A percentile compares a stretch with the other conserved stretches of the same genome.
phyloP scores from a whole-genome alignment of 768 basidiomycete species.

The Boletus subparvulus region DNA sequence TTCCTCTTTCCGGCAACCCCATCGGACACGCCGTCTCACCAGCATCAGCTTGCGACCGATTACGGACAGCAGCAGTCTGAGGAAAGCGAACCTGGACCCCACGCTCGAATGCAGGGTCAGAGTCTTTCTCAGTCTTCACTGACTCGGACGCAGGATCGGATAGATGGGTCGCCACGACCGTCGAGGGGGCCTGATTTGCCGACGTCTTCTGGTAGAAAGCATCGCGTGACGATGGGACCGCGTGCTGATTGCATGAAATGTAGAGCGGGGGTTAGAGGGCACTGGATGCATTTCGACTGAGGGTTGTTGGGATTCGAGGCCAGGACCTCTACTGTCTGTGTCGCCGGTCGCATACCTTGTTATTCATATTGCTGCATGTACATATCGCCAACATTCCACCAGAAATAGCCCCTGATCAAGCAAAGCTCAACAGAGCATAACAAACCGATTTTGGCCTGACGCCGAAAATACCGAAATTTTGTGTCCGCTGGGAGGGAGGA shows the following conservation, averaged over 20 bases:
- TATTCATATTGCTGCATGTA: constrained; percentile 6
- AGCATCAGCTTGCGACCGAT: constrained; percentile 10
- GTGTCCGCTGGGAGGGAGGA: not conserved
- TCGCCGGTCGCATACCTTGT: constrained; percentile 1
- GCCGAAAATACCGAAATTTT: constrained; percentile 9
- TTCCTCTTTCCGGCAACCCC: constrained; percentile 29
- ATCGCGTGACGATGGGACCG: constrained; percentile 69
- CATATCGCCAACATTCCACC: not conserved
- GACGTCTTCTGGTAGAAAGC: constrained; percentile 33
- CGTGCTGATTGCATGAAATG: constrained; percentile 69
- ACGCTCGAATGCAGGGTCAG: constrained; percentile 4
- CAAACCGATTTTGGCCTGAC: constrained; percentile 16
- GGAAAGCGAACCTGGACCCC: not conserved
- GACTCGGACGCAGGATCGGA: constrained; percentile 13
- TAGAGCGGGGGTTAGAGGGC: constrained; percentile 62
- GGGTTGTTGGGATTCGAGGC: not conserved
- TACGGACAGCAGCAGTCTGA: constrained; percentile 3
- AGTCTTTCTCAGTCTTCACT: not conserved
- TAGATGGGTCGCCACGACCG: constrained; percentile 17
- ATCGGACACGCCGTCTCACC: constrained; percentile 18
- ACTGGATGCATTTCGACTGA: constrained; percentile 67
- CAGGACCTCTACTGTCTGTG: too few relatives aligned
- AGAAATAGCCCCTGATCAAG: constrained; percentile 3
- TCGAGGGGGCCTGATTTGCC: constrained; percentile 13
- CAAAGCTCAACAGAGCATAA: constrained; percentile 25